Conservation (phyloP, 148 eudicot genomes). For the Pharnaceum exiguum region DNA sequence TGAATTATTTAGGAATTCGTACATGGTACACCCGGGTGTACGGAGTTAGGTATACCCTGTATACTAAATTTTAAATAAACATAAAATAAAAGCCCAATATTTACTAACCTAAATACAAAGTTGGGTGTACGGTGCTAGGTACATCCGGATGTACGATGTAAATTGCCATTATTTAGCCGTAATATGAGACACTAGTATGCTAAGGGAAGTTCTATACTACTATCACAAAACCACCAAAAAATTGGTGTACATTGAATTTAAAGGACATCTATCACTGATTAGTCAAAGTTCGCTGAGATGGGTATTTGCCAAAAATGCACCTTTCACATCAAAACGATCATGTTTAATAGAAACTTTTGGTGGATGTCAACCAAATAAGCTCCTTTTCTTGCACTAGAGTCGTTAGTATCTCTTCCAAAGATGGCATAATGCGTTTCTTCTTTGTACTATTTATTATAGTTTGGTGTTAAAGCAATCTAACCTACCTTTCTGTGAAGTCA, state of each 20-base stretch:
- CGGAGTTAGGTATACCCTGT: no score
- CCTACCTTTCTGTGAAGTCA: conserved; percentile 1
- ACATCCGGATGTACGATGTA: no score
- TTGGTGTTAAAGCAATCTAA: conserved; percentile 16
- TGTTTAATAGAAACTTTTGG: neutral
- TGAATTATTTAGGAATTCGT: no score
- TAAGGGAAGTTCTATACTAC: no score
- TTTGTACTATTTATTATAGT: conserved; percentile 6
- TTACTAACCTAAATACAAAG: no score
- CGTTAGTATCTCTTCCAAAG: neutral
- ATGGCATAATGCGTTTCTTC: neutral
- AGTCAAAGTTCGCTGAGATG: neutral
- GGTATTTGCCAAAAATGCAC: neutral
- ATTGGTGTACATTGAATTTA: neutral
- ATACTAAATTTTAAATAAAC: no score
- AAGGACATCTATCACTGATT: neutral
- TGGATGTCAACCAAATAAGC: neutral
- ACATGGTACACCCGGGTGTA: no score
- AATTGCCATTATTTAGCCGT: no score
- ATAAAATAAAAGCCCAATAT: no score
- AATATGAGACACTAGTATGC: no score
- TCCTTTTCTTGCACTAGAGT: neutral
- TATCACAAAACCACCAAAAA: no score
- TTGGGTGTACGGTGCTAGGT: no score
- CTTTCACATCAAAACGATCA: neutral